Evolutionary conservation across 768 basidiomycete species (phyloP).

Genomic region (Cystobasidium tubakii): DNA sequence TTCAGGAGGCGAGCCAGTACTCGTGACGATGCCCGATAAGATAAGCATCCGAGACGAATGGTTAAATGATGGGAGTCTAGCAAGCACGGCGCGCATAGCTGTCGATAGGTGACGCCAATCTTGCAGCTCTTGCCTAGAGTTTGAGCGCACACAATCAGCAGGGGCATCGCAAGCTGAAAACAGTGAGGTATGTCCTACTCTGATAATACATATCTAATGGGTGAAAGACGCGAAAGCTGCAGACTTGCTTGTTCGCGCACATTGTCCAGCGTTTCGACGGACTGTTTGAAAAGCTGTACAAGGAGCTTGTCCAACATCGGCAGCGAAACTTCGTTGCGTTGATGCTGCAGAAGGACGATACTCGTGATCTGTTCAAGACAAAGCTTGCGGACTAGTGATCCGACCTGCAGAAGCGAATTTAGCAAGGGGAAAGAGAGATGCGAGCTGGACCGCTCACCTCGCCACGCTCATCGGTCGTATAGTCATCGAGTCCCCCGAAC

Average conservation of each 20-base stretch:
- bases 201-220: not conserved
- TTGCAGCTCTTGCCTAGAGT: not conserved
- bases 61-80: not conserved
- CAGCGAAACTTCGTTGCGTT: slow-evolving; percentile 48
- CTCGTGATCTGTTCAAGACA: slow-evolving; percentile 64
- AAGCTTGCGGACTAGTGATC: slow-evolving; percentile 84
- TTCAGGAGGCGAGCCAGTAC: not conserved
- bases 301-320: slow-evolving; percentile 54
- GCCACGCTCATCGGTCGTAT: slow-evolving; percentile 86
- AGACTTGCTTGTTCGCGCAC: slow-evolving; percentile 69
- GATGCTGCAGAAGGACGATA: slow-evolving; percentile 57
- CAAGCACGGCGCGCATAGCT: not conserved
- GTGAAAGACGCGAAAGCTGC: slow-evolving; percentile 2
- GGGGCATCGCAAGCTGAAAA: not conserved
- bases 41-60: not conserved
- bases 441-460: slow-evolving; percentile 52
- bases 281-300: slow-evolving; percentile 73
- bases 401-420: slow-evolving; percentile 53
- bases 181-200: not conserved
- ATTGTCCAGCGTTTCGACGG: slow-evolving; percentile 82
- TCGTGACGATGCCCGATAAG: not conserved
- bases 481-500: slow-evolving; percentile 74
- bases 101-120: not conserved
- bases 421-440: not conserved
- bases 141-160: not conserved